Evolutionary conservation across 2,329 filamentous ascomycete genomes (phyloP).

Genomic region (Calonectria crousiana): DNA sequence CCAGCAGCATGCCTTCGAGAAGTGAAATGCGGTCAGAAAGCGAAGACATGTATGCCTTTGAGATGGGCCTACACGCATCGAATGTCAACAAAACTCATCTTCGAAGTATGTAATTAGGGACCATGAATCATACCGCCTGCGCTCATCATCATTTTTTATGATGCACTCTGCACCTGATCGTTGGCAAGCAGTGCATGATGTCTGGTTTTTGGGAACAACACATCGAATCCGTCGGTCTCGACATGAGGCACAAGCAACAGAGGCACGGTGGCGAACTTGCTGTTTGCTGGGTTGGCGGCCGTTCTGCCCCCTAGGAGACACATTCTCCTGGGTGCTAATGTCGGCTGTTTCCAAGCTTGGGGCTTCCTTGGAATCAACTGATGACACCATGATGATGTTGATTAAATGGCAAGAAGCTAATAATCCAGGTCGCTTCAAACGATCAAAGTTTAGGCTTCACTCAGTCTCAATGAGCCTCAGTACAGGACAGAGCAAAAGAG

Average conservation of each 20-base stretch:
- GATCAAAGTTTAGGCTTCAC: background rate
- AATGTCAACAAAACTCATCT: constrained; percentile 13
- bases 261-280: constrained; percentile 61
- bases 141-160: constrained; percentile 70
- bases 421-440: background rate
- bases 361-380: constrained; percentile 31
- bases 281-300: constrained; percentile 48
- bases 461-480: constrained; percentile 7
- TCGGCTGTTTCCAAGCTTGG: constrained; percentile 32
- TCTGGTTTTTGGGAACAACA: constrained; percentile 65
- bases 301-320: constrained; percentile 44
- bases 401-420: background rate
- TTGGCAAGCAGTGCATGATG: constrained; percentile 65
- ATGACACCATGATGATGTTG: constrained; percentile 33
- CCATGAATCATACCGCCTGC: constrained; percentile 57
- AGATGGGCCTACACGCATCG: constrained; percentile 60
- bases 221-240: constrained; percentile 61
- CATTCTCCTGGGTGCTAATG: constrained; percentile 49
- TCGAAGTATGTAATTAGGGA: constrained; percentile 21
- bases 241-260: constrained; percentile 67
- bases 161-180: constrained; percentile 63
- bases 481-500: background rate
- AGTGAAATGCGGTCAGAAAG: constrained; percentile 66
- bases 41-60: constrained; percentile 69
- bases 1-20: constrained; percentile 64